Base-by-base conservation (phyloP, 352 stramenopile genomes). In the Pythium sp. region DNA sequence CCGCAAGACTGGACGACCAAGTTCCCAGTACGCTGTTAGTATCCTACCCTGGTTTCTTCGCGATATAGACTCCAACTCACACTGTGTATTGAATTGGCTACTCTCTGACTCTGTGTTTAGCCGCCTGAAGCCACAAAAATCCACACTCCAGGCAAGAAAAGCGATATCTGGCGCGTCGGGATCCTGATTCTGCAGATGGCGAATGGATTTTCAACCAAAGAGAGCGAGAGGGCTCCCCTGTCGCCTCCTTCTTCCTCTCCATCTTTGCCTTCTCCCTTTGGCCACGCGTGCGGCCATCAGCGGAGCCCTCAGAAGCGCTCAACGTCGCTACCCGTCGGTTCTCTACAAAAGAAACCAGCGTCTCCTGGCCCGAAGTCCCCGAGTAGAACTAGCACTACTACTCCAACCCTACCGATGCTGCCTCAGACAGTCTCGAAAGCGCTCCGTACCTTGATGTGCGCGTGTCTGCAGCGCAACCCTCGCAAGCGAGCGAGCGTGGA, bases 111-210 rank as follows among this genome's bases (percentile, higher is more conserved):
- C 7, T 55, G 22, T 24, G 4, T 57, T 1, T 46, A 81, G 78
- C 59, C 76, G 1, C 74, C 77, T 22, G 74, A 82, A 36, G 58
- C 62, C 15, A 59, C 76, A 51, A 72, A 59, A 28, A 20, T 6
- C 1, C 20, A 11, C n/a, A 11, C 62, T 14, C 75, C 62, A 58
- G 58, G 69, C 2, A 72, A 67, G n/a, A 84, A 82, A 63, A 74
- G 70, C 0, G 84, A 92, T 14, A 68, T 92, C 2, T 92, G 84
- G 84, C 55, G 66, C 34, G 64, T 92, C 3, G 84, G 84, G 6
- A 68, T 90, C 22, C 54, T 92, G 6, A 76, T 77, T 6, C 64
- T 87, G 11, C 82, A 91, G 66, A 90, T 90, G 82, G 69, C 62
- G 36, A 60, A 72, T 38, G 71, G 71, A 0, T 67, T 62, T 12